A percentile compares a stretch with the other conserved stretches of the same genome.
phyloP scores from a whole-genome alignment of 2,329 filamentous ascomycete species.

The Beauveria scarabaeidicola region DNA sequence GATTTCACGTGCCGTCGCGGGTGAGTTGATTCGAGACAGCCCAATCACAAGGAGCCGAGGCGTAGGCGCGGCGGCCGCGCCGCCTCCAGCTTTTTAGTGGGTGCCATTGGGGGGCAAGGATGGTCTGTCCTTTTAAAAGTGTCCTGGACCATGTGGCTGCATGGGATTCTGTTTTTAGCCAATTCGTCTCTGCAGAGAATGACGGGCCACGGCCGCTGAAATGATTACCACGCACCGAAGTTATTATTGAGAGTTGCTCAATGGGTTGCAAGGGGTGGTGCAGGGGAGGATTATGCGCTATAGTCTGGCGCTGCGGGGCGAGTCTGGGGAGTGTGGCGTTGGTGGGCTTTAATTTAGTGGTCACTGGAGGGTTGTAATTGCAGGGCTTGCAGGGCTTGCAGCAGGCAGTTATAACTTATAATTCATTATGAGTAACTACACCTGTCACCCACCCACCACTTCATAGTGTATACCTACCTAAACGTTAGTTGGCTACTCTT shows the following conservation, averaged over 20 bases:
- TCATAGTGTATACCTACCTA: too few species aligned
- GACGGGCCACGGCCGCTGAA: not conserved
- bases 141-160: not conserved
- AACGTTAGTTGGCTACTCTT: too few species aligned
- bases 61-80: not conserved
- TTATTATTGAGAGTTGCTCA: too few species aligned
- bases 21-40: not conserved
- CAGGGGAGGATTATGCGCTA: slow-evolving; percentile 1
- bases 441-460: too few species aligned
- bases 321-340: not conserved
- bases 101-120: not conserved
- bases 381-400: not conserved
- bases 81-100: slow-evolving; percentile 1
- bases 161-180: not conserved
- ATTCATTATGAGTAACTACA: too few species aligned
- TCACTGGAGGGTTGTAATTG: not conserved
- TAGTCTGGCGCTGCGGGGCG: not conserved
- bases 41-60: slow-evolving; percentile 11
- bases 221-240: too few species aligned
- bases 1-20: slow-evolving; percentile 5
- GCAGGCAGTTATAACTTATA: too few species aligned
- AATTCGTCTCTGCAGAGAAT: not conserved
- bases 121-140: not conserved
- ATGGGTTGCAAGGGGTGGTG: too few species aligned
- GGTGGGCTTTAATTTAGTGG: not conserved